These are phyloP conservation scores for Claviceps arundinis DNA, from an alignment of 2,329 filamentous ascomycete genomes.

Conservation along the genomic window DNA sequence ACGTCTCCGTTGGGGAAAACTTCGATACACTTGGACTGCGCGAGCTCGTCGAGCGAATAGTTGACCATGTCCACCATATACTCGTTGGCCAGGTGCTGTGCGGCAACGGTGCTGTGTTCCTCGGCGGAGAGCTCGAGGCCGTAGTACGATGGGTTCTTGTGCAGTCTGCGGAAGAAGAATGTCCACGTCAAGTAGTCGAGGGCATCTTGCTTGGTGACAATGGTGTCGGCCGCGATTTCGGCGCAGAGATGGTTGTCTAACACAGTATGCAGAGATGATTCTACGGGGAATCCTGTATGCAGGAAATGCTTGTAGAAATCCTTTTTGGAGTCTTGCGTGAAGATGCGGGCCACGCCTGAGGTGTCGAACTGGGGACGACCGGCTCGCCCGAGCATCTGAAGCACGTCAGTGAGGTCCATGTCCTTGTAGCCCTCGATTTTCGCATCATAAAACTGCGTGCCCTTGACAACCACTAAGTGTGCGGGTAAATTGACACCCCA, in stretches of 20 bases:
- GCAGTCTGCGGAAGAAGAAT: conserved; percentile 92
- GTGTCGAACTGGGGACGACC: conserved; percentile 94
- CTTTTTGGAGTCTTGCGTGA: conserved; percentile 95
- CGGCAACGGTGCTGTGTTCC: conserved; percentile 75
- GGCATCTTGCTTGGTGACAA: conserved; percentile 89
- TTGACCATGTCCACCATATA: conserved; percentile 92
- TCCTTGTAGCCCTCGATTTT: conserved; percentile 97
- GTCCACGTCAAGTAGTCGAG: conserved; percentile 98
- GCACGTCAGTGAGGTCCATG: conserved; percentile 95
- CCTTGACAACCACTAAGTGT: conserved; percentile 93
- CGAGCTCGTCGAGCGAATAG: conserved; percentile 69
- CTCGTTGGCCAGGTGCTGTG: conserved; percentile 79
- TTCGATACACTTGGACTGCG: conserved; percentile 70
- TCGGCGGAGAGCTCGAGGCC: conserved; percentile 87
- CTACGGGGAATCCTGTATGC: conserved; percentile 94
- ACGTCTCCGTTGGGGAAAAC: conserved; percentile 80
- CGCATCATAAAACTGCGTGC: conserved; percentile 94
- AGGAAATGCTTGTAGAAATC: conserved; percentile 99
- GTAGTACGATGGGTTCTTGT: conserved; percentile 98
- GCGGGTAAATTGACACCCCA: conserved; percentile 98
- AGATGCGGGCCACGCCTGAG: conserved; percentile 90
- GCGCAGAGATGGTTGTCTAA: conserved; percentile 94
- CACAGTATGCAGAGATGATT: conserved; percentile 91
- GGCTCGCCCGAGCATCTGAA: conserved; percentile 94
- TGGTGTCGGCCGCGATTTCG: conserved; percentile 85